Conservation (phyloP, 208 protist genomes). For the Leishmania major region DNA sequence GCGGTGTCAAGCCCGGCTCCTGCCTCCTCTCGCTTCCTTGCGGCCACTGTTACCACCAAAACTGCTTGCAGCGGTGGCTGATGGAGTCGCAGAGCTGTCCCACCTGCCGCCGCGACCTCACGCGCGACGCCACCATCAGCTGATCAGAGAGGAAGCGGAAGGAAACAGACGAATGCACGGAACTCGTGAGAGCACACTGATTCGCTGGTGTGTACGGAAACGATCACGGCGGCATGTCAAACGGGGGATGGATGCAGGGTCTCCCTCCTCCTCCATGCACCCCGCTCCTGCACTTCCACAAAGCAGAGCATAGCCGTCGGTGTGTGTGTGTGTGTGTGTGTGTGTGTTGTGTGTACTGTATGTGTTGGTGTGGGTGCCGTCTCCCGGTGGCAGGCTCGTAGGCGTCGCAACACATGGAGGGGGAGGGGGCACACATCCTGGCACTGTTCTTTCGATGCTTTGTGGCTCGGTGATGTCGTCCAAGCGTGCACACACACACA, state of each 20-base stretch:
- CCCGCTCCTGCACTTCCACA: neutral
- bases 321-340: neutral
- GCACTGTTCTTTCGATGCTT: neutral
- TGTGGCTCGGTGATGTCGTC: neutral
- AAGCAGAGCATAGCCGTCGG: neutral
- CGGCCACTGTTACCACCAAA: conserved; percentile 61
- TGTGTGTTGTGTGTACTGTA: neutral
- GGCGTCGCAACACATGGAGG: neutral
- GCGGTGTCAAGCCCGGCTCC: conserved; percentile 43
- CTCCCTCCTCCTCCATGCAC: neutral
- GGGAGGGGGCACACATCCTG: neutral
- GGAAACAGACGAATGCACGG: no score
- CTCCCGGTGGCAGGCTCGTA: neutral
- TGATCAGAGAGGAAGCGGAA: neutral
- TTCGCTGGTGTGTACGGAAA: neutral
- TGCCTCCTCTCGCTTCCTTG: conserved; percentile 56
- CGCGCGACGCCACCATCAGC: conserved; percentile 23
- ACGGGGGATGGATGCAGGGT: no score
- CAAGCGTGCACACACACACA: neutral
- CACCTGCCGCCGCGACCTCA: conserved; percentile 53
- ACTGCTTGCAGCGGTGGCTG: conserved; percentile 79
- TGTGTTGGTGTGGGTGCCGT: neutral
- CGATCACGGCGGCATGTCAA: neutral
- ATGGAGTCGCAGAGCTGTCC: conserved; percentile 53
- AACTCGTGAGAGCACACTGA: neutral